A percentile compares a stretch with the other conserved stretches of the same genome.
Evolutionary conservation across 108 stramenopile species (phyloP).

Genomic region (Cyclotella cryptica): DNA sequence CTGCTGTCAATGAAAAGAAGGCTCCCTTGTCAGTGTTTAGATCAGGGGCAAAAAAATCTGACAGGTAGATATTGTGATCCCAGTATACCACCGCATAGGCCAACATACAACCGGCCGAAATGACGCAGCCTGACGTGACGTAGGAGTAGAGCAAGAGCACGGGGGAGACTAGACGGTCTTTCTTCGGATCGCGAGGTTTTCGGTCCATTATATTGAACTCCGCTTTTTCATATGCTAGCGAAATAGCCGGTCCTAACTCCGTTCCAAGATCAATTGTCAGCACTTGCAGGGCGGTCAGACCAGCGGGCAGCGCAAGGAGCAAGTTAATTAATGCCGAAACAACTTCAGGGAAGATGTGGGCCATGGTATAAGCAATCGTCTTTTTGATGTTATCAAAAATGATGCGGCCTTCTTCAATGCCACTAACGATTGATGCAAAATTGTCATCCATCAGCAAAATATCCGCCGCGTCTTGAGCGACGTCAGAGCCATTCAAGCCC

Average conservation of each 20-base stretch:
- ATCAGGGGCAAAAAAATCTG: too few relatives aligned
- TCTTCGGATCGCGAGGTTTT: constrained; percentile 61
- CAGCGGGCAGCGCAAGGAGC: constrained; percentile 62
- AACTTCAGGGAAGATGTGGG: constrained; percentile 67
- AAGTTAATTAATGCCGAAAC: constrained; percentile 56
- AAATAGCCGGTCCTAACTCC: constrained; percentile 70
- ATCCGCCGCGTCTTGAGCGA: constrained; percentile 79
- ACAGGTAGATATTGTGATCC: too few relatives aligned
- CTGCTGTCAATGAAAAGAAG: too few relatives aligned
- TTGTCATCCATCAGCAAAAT: constrained; percentile 84
- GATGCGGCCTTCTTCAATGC: constrained; percentile 75
- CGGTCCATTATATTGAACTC: constrained; percentile 68
- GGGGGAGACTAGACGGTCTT: constrained; percentile 58
- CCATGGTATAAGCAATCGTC: constrained; percentile 57
- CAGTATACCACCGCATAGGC: constrained; percentile 56
- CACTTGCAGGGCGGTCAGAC: constrained; percentile 68
- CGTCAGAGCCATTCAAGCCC: constrained; percentile 97
- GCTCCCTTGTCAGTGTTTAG: too few relatives aligned
- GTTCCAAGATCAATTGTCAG: constrained; percentile 74
- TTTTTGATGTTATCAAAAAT: constrained; percentile 88
- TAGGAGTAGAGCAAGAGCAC: constrained; percentile 63
- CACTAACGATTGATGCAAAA: constrained; percentile 80
- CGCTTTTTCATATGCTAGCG: constrained; percentile 68
- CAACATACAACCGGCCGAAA: constrained; percentile 63
- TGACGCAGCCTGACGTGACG: constrained; percentile 65